Evolutionary conservation across 352 stramenopile genomes (phyloP), one percentile per base, ranked within the genome.

Genomic region (Globisporangium iwayamae): DNA sequence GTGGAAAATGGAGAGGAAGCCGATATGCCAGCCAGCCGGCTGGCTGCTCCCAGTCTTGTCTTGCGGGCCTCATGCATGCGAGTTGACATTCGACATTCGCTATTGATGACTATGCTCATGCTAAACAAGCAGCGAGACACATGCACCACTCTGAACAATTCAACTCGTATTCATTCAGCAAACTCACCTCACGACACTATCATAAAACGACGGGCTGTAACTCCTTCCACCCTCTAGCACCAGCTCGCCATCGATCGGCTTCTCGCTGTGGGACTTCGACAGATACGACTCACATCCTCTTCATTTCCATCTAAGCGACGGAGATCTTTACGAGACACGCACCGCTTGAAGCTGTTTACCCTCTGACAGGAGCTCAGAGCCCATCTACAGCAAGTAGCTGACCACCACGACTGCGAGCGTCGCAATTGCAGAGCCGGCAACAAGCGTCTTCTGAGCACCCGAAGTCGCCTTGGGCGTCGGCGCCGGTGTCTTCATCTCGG

Each of bases 301-400:
- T 43, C 9, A 16, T 16, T 11, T 43, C 9, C 38, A 43, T 3
- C 38, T 16, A 43, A 14, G 7, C 38, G 10, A 43, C 38, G 9
- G 1, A 43, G 8, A 43, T 43, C 38, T 43, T 16, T 11, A 43
- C 11, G 25, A 28, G 9, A 11, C 38, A 3, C 10, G 38, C 38
- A 16, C 10, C 8, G 8, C 8, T 43, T 16, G 38, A 16, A 43
- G 9, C 38, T 43, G 8, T 16, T 43, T 11, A 11, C 38, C 3
- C 4, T 14, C 8, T 43, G 38, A 14, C 0, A 43, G 38, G 9
- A 43, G 14, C 34, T 39, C 38, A 16, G 38, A 45, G 38, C 0
- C 10, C 10, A 16, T 45, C 38, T 47, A 66, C 60, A 60, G 2
- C 60, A 66, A 54, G 30, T 60, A 66, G 28, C 28, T 56, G 60